A percentile compares a stretch with the other conserved stretches of the same genome.
Evolutionary conservation across 345 rosid species (phyloP).

Genomic region (Citrus mangshanensis): DNA sequence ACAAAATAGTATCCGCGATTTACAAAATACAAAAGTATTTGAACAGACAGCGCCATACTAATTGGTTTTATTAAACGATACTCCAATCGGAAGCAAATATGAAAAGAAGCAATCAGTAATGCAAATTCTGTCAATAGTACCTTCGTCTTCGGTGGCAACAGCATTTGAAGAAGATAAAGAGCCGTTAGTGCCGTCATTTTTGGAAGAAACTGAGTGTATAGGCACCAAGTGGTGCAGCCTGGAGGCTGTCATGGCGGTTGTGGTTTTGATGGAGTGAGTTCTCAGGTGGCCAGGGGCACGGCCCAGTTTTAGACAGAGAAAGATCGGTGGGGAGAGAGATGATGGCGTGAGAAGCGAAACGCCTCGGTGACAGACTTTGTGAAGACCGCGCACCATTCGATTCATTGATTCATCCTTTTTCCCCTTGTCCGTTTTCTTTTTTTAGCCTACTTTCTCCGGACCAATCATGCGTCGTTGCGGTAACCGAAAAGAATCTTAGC

Average conservation of each 20-base stretch:
- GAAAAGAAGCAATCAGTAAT: background rate
- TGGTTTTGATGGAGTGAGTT: constrained; percentile 25
- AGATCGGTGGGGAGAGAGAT: constrained; percentile 23
- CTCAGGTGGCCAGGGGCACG: constrained; percentile 31
- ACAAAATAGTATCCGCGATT: background rate
- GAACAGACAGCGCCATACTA: background rate
- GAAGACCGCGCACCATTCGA: constrained; percentile 38
- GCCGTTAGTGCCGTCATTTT: constrained; percentile 42
- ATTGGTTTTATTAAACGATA: background rate
- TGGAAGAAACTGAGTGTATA: constrained; percentile 32
- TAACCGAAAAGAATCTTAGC: background rate
- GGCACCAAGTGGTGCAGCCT: constrained; percentile 40
- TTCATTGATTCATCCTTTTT: background rate
- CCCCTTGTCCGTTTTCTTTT: background rate
- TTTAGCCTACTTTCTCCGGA: background rate
- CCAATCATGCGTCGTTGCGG: background rate
- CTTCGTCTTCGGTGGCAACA: constrained; percentile 46
- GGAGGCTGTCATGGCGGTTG: constrained; percentile 33
- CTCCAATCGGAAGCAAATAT: background rate
- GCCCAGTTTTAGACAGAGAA: constrained; percentile 16
- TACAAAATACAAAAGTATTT: too few relatives aligned
- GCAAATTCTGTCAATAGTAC: constrained; percentile 19
- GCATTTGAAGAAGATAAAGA: constrained; percentile 27
- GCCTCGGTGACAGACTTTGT: constrained; percentile 44
- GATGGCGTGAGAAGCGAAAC: constrained; percentile 34